Percentiles rank a stretch among this genome's conserved stretches.
These are phyloP conservation scores for Fusarium sp. DNA, from an alignment of 2,329 filamentous ascomycete genomes.

Conservation along the genomic window DNA sequence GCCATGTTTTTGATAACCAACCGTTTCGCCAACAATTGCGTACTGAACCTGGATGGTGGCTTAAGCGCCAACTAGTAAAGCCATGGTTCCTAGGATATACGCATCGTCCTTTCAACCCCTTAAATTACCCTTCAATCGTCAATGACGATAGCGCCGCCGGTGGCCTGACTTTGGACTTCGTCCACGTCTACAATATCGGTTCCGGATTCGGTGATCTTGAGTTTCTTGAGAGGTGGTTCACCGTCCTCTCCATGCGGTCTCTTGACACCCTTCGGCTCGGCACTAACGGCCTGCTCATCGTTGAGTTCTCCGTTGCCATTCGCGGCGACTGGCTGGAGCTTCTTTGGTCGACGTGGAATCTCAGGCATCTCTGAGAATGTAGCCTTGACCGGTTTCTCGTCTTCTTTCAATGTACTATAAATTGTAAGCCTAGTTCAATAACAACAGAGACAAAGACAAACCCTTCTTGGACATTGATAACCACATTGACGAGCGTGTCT, in stretches of 20 bases:
- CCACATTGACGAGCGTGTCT: slow-evolving; percentile 79
- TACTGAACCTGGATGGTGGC: slow-evolving; percentile 87
- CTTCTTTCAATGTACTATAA: slow-evolving; percentile 53
- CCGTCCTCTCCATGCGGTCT: slow-evolving; percentile 56
- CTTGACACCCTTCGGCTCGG: slow-evolving; percentile 55
- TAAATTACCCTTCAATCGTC: slow-evolving; percentile 57
- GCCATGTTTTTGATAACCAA: slow-evolving; percentile 81
- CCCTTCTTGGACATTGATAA: slow-evolving; percentile 74
- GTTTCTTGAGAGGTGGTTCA: slow-evolving; percentile 59
- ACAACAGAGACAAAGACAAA: slow-evolving; percentile 49
- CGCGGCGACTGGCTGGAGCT: slow-evolving; percentile 47
- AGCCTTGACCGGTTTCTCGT: slow-evolving; percentile 66
- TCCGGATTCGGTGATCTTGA: slow-evolving; percentile 52
- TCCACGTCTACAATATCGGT: slow-evolving; percentile 61
- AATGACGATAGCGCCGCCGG: slow-evolving; percentile 73
- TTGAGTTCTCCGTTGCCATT: slow-evolving; percentile 55
- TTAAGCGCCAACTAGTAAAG: slow-evolving; percentile 70
- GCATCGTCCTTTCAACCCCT: slow-evolving; percentile 5
- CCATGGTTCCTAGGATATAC: slow-evolving; percentile 12
- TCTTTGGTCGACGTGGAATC: slow-evolving; percentile 66
- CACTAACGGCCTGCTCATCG: slow-evolving; percentile 54
- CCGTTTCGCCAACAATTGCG: slow-evolving; percentile 85
- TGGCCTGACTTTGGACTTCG: slow-evolving; percentile 45
- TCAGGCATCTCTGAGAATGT: slow-evolving; percentile 55
- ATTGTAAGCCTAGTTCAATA: slow-evolving; percentile 40